A percentile compares a stretch with the other conserved stretches of the same genome.
Conservation (phyloP, 495 filamentous ascomycete species). For the Aspergillus diversus region DNA sequence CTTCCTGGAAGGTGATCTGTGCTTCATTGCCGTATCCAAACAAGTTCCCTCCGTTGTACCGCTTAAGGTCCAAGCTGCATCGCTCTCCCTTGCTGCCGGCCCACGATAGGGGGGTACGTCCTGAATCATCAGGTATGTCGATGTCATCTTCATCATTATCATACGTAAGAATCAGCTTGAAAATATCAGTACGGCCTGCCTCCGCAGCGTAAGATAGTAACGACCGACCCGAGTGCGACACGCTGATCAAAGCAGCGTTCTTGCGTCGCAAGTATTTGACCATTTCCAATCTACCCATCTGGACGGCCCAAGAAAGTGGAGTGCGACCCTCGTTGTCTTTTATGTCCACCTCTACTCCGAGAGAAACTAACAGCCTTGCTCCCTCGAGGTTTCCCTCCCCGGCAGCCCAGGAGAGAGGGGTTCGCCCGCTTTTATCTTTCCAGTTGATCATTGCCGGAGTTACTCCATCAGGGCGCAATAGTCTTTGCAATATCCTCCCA, state of each 20-base stretch:
- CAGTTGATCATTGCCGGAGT: neutral
- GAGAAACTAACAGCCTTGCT: neutral
- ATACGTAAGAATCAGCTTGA: neutral
- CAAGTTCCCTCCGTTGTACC: too few species aligned
- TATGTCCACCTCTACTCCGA: neutral
- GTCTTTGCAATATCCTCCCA: neutral
- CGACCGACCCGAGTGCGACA: neutral
- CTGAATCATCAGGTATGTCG: neutral
- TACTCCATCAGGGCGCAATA: neutral
- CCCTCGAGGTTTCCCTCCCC: neutral
- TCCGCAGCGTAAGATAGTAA: neutral
- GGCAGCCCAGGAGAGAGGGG: neutral
- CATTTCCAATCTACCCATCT: neutral
- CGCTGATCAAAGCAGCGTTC: neutral
- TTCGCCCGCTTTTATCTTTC: neutral
- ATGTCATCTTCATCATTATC: neutral
- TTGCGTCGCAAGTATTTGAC: neutral
- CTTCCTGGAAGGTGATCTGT: neutral
- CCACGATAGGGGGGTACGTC: neutral
- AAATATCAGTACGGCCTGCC: neutral
- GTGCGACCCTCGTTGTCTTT: neutral
- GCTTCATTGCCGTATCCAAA: too few species aligned
- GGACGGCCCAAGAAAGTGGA: neutral
- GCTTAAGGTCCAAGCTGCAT: neutral
- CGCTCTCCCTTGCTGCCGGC: neutral